Base-by-base conservation (phyloP, 2,329 filamentous ascomycete species). In the Fusarium devonianum region DNA sequence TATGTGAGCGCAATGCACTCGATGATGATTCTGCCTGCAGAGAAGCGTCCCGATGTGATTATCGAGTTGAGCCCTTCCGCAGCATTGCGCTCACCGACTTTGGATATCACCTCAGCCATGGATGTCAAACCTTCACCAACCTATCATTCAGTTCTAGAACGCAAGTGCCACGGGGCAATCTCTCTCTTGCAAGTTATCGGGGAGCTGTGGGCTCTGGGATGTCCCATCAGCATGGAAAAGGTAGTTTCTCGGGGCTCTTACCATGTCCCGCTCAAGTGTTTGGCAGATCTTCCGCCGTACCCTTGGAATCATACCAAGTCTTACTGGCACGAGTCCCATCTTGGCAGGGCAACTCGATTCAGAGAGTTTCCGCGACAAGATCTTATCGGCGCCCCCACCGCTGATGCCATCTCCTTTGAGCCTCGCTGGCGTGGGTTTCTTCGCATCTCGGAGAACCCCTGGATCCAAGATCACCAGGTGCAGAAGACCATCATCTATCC, bases 291-390 rank as follows among this genome's bases (percentile, higher is more conserved):
- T 22, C 81, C 81, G 2, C 70, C 73, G 1, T 83, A 83, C 50
- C 73, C 77, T 3, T 84, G 81, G 80, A 80, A 83, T 21, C 80
- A 83, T 49, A 65, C 69, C 18, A 78, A 73, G 18, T 68, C 63
- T 1, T 81, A 82, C 61, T 83, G 81, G 80, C 74, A 79, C 50
- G 80, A 84, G 49, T 77, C 77, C 2, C 74, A 78, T 29, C 60
- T 78, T 3, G 76, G 75, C 14, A 61, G 66, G 11, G 69, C 74
- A 9, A 73, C 73, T 35, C 73, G 79, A 3, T 74, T 77, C 47
- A 71, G 78, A 11, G 67, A 72, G 18, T 74, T 73, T 41, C 72
- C 74, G 2, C 71, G 79, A 9, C 75, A 78, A 32, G 80, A 84
- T 49, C 69, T 84, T 2, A 75, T 83, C 18, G 81, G 81, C 1